Conservation (phyloP, 768 basidiomycete species). For the Rhizopogon rudus region DNA sequence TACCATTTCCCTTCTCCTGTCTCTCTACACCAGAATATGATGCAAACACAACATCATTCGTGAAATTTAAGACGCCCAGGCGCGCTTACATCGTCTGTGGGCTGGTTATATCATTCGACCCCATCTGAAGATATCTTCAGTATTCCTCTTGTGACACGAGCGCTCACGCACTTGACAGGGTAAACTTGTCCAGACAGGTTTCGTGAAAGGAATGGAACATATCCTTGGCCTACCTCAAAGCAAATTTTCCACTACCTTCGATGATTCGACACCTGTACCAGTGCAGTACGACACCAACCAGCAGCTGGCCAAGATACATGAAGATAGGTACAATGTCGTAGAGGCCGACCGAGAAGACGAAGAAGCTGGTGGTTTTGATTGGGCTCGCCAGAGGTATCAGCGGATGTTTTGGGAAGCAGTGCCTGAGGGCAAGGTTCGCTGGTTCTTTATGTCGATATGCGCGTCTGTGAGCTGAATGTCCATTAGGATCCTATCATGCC, state of each 20-base stretch:
- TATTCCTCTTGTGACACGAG: slow-evolving; percentile 5
- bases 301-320: background rate
- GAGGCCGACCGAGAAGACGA: slow-evolving; percentile 62
- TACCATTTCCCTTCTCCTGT: background rate
- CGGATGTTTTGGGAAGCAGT: slow-evolving; percentile 78
- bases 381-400: slow-evolving; percentile 59
- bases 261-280: background rate
- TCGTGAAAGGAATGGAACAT: slow-evolving; percentile 76
- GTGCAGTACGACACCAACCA: slow-evolving; percentile 5
- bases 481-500: slow-evolving; percentile 57
- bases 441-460: background rate
- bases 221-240: slow-evolving; percentile 53
- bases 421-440: slow-evolving; percentile 59
- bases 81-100: slow-evolving; percentile 56
- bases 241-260: slow-evolving; percentile 7
- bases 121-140: slow-evolving; percentile 47
- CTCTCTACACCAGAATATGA: slow-evolving; percentile 24
- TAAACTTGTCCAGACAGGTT: slow-evolving; percentile 72
- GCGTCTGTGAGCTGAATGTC: background rate
- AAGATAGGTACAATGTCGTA: slow-evolving; percentile 41
- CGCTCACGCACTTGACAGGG: slow-evolving; percentile 33
- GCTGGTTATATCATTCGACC: slow-evolving; percentile 69
- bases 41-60: slow-evolving; percentile 65
- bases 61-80: slow-evolving; percentile 55
- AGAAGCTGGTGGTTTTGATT: slow-evolving; percentile 43